A percentile compares a stretch with the other conserved stretches of the same genome.
phyloP scores from a whole-genome alignment of 352 stramenopile species.

The Pythium coloratum region DNA sequence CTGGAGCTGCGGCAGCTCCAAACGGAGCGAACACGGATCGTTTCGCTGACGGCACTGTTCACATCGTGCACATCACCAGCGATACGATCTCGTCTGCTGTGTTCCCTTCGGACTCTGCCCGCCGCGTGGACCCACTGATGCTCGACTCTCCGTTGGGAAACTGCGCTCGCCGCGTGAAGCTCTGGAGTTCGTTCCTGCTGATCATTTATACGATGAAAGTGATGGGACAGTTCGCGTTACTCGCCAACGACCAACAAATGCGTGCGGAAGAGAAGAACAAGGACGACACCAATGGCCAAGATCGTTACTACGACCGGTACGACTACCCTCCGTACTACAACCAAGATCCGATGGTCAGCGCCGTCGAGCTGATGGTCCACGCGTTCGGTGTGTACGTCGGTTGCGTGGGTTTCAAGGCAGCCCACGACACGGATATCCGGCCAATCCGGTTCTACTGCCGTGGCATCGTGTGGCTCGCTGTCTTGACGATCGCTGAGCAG shows the following conservation, averaged over 20 bases:
- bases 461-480: conserved; percentile 75
- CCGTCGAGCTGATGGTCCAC: conserved; percentile 72
- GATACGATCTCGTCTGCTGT: conserved; percentile 84
- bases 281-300: conserved; percentile 30
- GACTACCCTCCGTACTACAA: conserved; percentile 84
- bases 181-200: conserved; percentile 86
- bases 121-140: conserved; percentile 84
- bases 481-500: conserved; percentile 76
- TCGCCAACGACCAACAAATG: conserved; percentile 80
- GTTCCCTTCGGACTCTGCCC: conserved; percentile 79
- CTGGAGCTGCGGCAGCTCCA: conserved; percentile 23
- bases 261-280: conserved; percentile 35
- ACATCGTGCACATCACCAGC: conserved; percentile 77
- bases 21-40: conserved; percentile 26
- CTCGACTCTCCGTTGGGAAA: conserved; percentile 82
- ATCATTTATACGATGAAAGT: conserved; percentile 92
- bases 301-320: conserved; percentile 56
- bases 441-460: conserved; percentile 84
- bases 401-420: conserved; percentile 84
- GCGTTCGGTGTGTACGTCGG: conserved; percentile 85
- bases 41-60: conserved; percentile 49
- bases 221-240: conserved; percentile 81
- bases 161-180: conserved; percentile 79
- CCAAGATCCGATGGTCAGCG: conserved; percentile 65
- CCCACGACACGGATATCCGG: conserved; percentile 84